Base-by-base conservation (phyloP, 2,329 filamentous ascomycete species). In the Aureobasidium subglaciale region DNA sequence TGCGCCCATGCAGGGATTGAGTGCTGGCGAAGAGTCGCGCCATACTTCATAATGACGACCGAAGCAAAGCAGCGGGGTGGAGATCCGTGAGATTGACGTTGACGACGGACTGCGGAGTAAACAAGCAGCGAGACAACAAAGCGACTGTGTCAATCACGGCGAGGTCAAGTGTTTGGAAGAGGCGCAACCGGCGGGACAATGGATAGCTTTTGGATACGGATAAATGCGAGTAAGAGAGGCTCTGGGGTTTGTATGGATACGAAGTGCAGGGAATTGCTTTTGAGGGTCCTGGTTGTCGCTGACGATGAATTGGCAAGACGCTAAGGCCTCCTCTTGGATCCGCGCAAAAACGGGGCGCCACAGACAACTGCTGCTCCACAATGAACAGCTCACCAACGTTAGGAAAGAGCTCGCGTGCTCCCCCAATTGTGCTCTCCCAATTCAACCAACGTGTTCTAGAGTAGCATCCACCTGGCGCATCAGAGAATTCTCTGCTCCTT, bases 1-100 rank as follows among this genome's bases (percentile, higher is more conserved):
- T 88, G 78, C 65, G 81, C 87, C 88, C 88, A 93, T 80, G 87
- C 83, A 60, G 88, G 87, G 65, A 90, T 87, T 43, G 87, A 91
- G 69, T 87, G 81, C 71, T 82, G 79, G 67, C 85, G 82, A 59
- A 93, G 78, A 59, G 83, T 85, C 61, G 87, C 78, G 60, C 86
- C 86, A 79, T 86, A 90, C 77, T 90, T 89, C 86, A 89, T 90
- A 59, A 41, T 58, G 42, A 29, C 22, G 34, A 35, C 8, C 13
- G n/a, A 29, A 25, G 18, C 22, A 29, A 13, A 29, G 20, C 30
- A 16, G 22, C 46, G 46, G 46, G 22, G 46, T 15, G 22, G 35
- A 16, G 25, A 16, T 34, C 29, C 29, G 29, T 22, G 30, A 30
- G 35, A 52, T 52, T 52, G 48, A 30, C 48, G 37, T 52, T 52